phyloP scores from a whole-genome alignment of 129 eudicot species.

The Solidago caesia region DNA sequence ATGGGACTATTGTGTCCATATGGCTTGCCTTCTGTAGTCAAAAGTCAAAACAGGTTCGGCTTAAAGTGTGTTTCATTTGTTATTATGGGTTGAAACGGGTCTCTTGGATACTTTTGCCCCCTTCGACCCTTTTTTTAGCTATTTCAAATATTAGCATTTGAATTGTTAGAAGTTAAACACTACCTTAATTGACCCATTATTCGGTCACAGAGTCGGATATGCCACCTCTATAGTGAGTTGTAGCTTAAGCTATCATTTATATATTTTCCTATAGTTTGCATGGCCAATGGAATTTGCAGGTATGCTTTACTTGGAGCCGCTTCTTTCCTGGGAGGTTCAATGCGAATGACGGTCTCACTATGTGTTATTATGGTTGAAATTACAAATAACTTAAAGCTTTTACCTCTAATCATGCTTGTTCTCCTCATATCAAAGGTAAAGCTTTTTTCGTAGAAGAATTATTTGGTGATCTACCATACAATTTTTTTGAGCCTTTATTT shows the following conservation, averaged over 20 bases:
- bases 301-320: conserved; percentile 99
- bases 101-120: neutral
- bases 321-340: conserved; percentile 95
- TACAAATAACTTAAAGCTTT: conserved; percentile 81
- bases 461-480: conserved; percentile 1
- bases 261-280: neutral
- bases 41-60: neutral
- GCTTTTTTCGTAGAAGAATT: neutral
- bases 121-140: neutral
- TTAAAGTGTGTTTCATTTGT: neutral
- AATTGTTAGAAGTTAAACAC: neutral
- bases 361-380: conserved; percentile 98
- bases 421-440: conserved; percentile 95
- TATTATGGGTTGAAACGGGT: neutral
- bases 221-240: neutral
- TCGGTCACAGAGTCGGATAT: neutral
- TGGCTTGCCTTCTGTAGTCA: neutral
- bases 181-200: neutral
- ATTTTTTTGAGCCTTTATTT: conserved; percentile 16
- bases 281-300: conserved; percentile 33
- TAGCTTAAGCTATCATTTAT: neutral
- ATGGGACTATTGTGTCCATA: neutral
- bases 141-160: neutral
- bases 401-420: conserved; percentile 98
- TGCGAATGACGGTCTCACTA: conserved; percentile 97